phyloP scores from a whole-genome alignment of 768 basidiomycete genomes.

The Termitomyces sp. region DNA sequence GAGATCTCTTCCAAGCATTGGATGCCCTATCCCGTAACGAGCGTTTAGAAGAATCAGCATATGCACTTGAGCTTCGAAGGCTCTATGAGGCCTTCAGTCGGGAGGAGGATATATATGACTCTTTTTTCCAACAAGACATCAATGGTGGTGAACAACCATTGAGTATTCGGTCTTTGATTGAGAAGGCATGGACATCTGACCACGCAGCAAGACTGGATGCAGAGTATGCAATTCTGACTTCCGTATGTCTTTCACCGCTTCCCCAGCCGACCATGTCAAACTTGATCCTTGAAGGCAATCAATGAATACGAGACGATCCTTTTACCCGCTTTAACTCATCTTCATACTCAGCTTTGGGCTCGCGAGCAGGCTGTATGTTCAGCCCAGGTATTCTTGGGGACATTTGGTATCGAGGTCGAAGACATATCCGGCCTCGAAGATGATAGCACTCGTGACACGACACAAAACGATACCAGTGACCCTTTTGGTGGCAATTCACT shows the following conservation, averaged over 20 bases:
- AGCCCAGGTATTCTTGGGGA: slow-evolving; percentile 25
- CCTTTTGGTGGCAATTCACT: slow-evolving; percentile 8
- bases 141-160: background rate
- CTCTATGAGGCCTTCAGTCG: slow-evolving; percentile 4
- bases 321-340: slow-evolving; percentile 16
- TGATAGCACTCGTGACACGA: background rate
- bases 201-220: slow-evolving; percentile 19
- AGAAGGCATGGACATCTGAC: slow-evolving; percentile 26
- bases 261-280: background rate
- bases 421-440: slow-evolving; percentile 10
- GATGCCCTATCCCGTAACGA: background rate
- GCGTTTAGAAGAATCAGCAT: slow-evolving; percentile 9
- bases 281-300: slow-evolving; percentile 12
- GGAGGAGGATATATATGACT: background rate
- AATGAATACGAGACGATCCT: slow-evolving; percentile 15
- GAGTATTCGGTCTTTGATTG: slow-evolving; percentile 20
- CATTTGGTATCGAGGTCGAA: slow-evolving; percentile 28
- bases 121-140: slow-evolving; percentile 1
- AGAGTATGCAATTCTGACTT: slow-evolving; percentile 17
- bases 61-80: slow-evolving; percentile 7
- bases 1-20: background rate
- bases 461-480: background rate
- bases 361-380: slow-evolving; percentile 16
- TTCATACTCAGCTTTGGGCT: slow-evolving; percentile 17
- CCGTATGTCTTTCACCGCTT: slow-evolving; percentile 11